Conservation (phyloP, 495 filamentous ascomycete genomes). For the Penicillium maclennaniae region DNA sequence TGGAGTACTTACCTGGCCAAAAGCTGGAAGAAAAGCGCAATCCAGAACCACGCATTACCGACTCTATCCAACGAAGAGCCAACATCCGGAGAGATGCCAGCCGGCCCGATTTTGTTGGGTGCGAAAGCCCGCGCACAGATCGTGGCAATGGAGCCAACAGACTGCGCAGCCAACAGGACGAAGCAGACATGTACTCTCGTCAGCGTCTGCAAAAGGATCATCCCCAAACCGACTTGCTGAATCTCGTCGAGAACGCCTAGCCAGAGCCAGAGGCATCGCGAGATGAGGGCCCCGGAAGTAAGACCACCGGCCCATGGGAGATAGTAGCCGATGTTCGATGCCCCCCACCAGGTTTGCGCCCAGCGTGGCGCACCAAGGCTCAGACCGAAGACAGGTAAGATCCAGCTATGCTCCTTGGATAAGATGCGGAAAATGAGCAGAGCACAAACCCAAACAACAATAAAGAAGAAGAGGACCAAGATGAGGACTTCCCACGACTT, state of each 20-base stretch:
- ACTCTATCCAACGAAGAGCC: conserved; percentile 34
- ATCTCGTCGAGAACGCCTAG: conserved; percentile 60
- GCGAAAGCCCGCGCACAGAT: conserved; percentile 57
- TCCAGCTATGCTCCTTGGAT: conserved; percentile 56
- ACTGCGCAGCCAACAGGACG: conserved; percentile 54
- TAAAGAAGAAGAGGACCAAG: conserved; percentile 56
- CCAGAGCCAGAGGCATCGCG: conserved; percentile 60
- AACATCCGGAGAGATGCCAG: conserved; percentile 57
- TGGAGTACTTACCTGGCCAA: neutral
- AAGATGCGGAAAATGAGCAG: conserved; percentile 47
- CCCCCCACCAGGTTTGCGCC: conserved; percentile 64
- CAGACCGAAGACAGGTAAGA: conserved; percentile 63
- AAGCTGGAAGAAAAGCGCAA: conserved; percentile 50
- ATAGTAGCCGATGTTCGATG: conserved; percentile 53
- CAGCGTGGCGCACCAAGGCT: conserved; percentile 61
- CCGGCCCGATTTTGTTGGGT: conserved; percentile 55
- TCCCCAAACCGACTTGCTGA: conserved; percentile 54
- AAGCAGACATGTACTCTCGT: conserved; percentile 57
- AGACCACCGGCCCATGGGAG: conserved; percentile 55
- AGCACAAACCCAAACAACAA: conserved; percentile 50
- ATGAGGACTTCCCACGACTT: conserved; percentile 47
- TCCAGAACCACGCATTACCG: conserved; percentile 53
- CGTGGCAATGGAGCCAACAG: conserved; percentile 53
- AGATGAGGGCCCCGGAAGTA: conserved; percentile 48
- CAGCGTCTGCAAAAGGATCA: conserved; percentile 61